Percentiles rank a stretch among this genome's conserved stretches.
phyloP scores from a whole-genome alignment of 495 filamentous ascomycete species.

The Clohesyomyces aquaticus region DNA sequence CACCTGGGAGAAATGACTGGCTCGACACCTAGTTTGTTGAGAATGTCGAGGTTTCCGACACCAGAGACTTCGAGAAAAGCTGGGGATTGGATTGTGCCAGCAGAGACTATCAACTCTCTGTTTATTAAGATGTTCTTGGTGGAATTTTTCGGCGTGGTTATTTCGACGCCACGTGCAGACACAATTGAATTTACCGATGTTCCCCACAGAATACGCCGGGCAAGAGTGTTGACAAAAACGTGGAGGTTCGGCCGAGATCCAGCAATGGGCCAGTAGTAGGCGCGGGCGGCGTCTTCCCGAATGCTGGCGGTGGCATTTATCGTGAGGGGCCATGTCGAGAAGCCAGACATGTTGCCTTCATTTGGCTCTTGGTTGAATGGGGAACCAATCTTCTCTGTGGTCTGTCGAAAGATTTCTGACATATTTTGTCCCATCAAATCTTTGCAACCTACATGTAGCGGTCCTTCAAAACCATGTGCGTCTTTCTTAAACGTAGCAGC shows the following conservation, averaged over 20 bases:
- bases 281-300: constrained; percentile 25
- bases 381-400: constrained; percentile 6
- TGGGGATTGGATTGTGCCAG: constrained; percentile 23
- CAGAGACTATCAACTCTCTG: constrained; percentile 25
- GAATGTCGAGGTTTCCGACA: constrained; percentile 19
- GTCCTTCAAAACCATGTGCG: constrained; percentile 15
- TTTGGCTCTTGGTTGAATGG: constrained; percentile 21
- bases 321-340: constrained; percentile 24
- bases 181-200: not conserved
- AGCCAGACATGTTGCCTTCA: constrained; percentile 20
- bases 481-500: constrained; percentile 14
- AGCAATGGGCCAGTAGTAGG: constrained; percentile 32
- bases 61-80: constrained; percentile 31
- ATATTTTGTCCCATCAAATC: constrained; percentile 13
- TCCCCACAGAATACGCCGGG: constrained; percentile 18
- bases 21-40: not conserved
- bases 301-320: constrained; percentile 8
- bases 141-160: not conserved
- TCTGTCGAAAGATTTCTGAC: constrained; percentile 7
- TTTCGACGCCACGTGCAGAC: constrained; percentile 21
- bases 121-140: constrained; percentile 9
- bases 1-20: constrained; percentile 33
- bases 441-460: constrained; percentile 20
- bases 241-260: constrained; percentile 18
- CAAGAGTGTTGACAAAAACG: constrained; percentile 27